A percentile compares a stretch with the other conserved stretches of the same genome.
Evolutionary conservation across 768 basidiomycete species (phyloP).

Genomic region (Pleurotus sapidus): DNA sequence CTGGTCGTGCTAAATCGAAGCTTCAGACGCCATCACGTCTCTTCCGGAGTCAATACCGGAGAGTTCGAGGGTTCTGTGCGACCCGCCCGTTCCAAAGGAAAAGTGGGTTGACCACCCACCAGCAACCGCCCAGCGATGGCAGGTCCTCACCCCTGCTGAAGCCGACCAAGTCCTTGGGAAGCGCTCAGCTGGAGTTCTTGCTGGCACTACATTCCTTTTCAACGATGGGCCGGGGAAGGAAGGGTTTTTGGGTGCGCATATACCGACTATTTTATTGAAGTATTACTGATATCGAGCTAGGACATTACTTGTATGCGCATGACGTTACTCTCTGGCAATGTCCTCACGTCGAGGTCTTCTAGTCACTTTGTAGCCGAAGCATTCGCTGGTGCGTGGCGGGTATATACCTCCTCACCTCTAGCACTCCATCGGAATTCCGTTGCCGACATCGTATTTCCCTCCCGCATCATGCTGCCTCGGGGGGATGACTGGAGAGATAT

Average conservation of each 20-base stretch:
- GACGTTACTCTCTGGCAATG: background rate
- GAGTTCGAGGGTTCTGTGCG: background rate
- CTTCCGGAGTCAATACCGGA: background rate
- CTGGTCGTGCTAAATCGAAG: background rate
- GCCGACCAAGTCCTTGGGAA: background rate
- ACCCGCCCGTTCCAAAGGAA: background rate
- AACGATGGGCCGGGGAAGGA: slow-evolving; percentile 2
- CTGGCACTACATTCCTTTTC: slow-evolving; percentile 5
- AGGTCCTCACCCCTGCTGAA: slow-evolving; percentile 1
- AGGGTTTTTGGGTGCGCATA: slow-evolving; percentile 3
- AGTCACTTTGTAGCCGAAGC: slow-evolving; percentile 8
- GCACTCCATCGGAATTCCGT: background rate
- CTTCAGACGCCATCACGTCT: slow-evolving; percentile 3
- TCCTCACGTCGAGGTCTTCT: background rate
- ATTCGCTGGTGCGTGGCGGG: slow-evolving; percentile 6
- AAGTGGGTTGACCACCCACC: background rate
- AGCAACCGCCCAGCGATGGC: slow-evolving; percentile 1
- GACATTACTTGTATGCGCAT: slow-evolving; percentile 6
- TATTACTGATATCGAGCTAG: background rate
- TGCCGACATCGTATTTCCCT: background rate
- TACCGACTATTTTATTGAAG: background rate
- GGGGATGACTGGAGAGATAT: slow-evolving; percentile 5
- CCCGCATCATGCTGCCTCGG: background rate
- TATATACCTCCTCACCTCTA: background rate
- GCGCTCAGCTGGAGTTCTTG: background rate